phyloP scores from a whole-genome alignment of 306 rosid genomes.

The Medicago arabica region DNA sequence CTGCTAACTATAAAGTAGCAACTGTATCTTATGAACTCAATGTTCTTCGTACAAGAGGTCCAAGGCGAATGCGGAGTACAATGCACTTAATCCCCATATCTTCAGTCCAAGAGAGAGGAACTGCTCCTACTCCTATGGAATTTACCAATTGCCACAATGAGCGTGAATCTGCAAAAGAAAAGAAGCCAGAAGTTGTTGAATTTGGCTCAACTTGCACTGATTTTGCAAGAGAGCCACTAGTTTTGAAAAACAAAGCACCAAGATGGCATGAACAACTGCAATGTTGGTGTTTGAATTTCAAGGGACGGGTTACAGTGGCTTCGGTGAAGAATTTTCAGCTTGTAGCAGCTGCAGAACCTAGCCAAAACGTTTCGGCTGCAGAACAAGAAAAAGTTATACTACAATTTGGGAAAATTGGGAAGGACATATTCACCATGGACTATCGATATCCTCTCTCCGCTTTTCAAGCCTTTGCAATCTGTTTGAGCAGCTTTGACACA shows the following conservation, averaged over 20 bases:
- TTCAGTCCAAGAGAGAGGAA: constrained; percentile 79
- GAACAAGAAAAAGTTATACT: constrained; percentile 89
- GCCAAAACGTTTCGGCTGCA: constrained; percentile 59
- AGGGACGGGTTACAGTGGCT: constrained; percentile 93
- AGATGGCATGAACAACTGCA: constrained; percentile 97
- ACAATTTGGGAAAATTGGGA: constrained; percentile 94
- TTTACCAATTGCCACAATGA: constrained; percentile 50
- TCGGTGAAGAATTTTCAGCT: constrained; percentile 97
- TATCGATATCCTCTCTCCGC: constrained; percentile 94
- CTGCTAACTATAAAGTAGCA: constrained; percentile 58
- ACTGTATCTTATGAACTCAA: constrained; percentile 82
- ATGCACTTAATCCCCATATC: constrained; percentile 81
- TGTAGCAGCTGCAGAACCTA: constrained; percentile 77
- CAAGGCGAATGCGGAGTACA: constrained; percentile 84
- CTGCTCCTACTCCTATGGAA: constrained; percentile 81
- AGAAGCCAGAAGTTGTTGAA: constrained; percentile 51
- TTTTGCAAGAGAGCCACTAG: constrained; percentile 53
- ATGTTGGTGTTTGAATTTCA: constrained; percentile 98
- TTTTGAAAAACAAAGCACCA: constrained; percentile 86
- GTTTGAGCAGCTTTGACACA: constrained; percentile 96
- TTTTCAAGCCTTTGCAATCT: constrained; percentile 94
- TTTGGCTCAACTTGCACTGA: constrained; percentile 43
- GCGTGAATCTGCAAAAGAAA: constrained; percentile 47
- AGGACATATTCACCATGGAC: constrained; percentile 97
- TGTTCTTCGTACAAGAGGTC: constrained; percentile 93